Evolutionary conservation across 768 basidiomycete genomes (phyloP).

Genomic region (Holtermanniella nyarrowii): DNA sequence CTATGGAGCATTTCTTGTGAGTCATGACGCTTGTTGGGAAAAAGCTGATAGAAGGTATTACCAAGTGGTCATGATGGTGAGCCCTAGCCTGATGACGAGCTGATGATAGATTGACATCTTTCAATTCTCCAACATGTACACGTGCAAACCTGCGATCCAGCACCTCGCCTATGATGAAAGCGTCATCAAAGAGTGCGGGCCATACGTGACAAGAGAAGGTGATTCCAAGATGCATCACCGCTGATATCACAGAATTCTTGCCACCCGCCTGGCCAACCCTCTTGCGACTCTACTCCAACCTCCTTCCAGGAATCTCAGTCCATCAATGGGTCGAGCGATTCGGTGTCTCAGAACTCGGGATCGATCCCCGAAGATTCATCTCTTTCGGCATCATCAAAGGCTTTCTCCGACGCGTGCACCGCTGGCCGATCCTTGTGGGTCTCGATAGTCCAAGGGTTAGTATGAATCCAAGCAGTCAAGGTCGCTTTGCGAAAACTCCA

Average conservation of each 20-base stretch:
- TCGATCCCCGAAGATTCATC: constrained; percentile 88
- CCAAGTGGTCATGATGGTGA: constrained; percentile 76
- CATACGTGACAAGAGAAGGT: constrained; percentile 77
- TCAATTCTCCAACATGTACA: constrained; percentile 96
- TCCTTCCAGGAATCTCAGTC: constrained; percentile 72
- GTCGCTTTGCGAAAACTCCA: neutral
- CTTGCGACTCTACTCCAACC: constrained; percentile 70
- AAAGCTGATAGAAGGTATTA: constrained; percentile 61
- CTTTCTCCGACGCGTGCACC: constrained; percentile 81
- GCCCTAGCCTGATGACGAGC: neutral
- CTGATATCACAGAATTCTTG: constrained; percentile 31
- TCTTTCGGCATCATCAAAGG: constrained; percentile 99
- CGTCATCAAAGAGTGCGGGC: constrained; percentile 81
- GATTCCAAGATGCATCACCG: constrained; percentile 16
- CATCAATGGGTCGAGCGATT: constrained; percentile 78
- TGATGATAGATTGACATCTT: constrained; percentile 67
- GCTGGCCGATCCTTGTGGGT: constrained; percentile 61
- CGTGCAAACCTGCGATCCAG: constrained; percentile 71
- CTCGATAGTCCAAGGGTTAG: constrained; percentile 28
- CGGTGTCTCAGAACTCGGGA: constrained; percentile 58
- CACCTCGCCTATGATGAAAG: constrained; percentile 76
- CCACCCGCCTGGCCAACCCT: constrained; percentile 81
- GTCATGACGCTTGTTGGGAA: constrained; percentile 22
- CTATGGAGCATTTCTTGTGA: constrained; percentile 84
- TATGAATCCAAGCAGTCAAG: neutral